phyloP scores from a whole-genome alignment of 2,329 filamentous ascomycete genomes.

The Fusarium equiseti region DNA sequence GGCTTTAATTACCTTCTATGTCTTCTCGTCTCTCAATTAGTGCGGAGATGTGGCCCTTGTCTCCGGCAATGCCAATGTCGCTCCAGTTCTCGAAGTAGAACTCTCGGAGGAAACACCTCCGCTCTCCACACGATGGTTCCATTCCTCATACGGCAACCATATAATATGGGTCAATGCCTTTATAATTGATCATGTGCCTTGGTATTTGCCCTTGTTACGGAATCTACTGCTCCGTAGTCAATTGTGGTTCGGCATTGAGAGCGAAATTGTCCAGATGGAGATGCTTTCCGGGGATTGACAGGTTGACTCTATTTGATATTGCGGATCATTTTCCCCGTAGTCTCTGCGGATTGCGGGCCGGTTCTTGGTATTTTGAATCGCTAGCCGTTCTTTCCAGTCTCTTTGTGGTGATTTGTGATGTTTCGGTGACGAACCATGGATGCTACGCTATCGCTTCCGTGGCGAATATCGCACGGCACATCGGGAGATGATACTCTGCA shows the following conservation, averaged over 20 bases:
- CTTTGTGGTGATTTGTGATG: no score
- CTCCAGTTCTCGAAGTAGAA: conserved; percentile 12
- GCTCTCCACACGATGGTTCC: conserved; percentile 18
- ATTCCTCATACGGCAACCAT: background rate
- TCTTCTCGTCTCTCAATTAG: rapidly evolving
- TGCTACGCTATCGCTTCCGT: background rate
- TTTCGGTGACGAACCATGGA: background rate
- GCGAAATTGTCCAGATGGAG: conserved; percentile 13
- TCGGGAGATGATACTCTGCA: background rate
- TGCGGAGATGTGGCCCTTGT: conserved; percentile 26
- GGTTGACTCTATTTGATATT: background rate
- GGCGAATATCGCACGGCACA: background rate
- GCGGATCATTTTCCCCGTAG: background rate
- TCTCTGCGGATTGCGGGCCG: conserved; percentile 12
- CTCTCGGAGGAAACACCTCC: conserved; percentile 28
- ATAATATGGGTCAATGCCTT: background rate
- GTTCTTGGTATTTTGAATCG: background rate
- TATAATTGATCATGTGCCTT: conserved; percentile 19
- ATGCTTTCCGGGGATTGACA: background rate
- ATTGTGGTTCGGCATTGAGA: conserved; percentile 8
- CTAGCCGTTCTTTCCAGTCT: background rate
- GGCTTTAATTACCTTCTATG: background rate
- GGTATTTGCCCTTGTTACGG: background rate
- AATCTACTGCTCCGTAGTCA: conserved; percentile 20
- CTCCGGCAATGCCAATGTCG: conserved; percentile 9